A percentile compares a stretch with the other conserved stretches of the same genome.
Conservation (phyloP, 2,329 filamentous ascomycete species). For the Claviceps spartinae region DNA sequence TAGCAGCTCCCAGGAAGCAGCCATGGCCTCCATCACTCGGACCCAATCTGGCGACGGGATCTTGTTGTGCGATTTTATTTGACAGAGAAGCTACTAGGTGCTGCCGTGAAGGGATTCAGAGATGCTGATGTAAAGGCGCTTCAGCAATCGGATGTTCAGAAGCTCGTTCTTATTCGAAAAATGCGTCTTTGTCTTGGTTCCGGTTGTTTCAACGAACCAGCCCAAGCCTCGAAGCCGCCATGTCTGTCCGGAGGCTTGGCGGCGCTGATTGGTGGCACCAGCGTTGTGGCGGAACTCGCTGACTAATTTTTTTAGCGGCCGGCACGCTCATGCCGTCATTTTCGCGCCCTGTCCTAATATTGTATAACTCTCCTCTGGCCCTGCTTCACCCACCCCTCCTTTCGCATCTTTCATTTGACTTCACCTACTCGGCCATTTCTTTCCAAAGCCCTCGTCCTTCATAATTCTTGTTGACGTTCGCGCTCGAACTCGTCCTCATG, state of each 20-base stretch:
- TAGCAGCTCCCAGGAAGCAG: slow-evolving; percentile 47
- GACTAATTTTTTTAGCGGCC: not conserved
- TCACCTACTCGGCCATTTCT: not conserved
- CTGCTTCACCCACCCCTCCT: not conserved
- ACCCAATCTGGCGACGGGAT: not conserved
- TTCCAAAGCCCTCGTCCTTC: not conserved
- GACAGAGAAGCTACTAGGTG: not conserved
- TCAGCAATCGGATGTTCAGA: no score
- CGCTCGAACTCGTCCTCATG: slow-evolving; percentile 17
- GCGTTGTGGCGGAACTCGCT: not conserved
- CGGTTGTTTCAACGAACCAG: no score
- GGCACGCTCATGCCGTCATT: not conserved
- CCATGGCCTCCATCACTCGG: slow-evolving; percentile 18
- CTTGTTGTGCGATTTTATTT: not conserved
- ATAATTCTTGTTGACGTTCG: not conserved
- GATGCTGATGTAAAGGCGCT: no score
- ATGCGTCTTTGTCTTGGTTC: not conserved
- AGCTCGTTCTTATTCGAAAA: not conserved
- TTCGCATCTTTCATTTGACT: not conserved
- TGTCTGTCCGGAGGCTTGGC: not conserved
- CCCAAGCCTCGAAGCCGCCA: no score
- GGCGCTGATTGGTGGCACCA: not conserved
- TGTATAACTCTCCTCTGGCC: not conserved
- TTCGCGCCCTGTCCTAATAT: not conserved
- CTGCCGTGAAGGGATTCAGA: no score